Evolutionary conservation across 2,329 filamentous ascomycete species (phyloP), one percentile per base, ranked within the genome.

Genomic region (Alternaria novae-zelandiae): DNA sequence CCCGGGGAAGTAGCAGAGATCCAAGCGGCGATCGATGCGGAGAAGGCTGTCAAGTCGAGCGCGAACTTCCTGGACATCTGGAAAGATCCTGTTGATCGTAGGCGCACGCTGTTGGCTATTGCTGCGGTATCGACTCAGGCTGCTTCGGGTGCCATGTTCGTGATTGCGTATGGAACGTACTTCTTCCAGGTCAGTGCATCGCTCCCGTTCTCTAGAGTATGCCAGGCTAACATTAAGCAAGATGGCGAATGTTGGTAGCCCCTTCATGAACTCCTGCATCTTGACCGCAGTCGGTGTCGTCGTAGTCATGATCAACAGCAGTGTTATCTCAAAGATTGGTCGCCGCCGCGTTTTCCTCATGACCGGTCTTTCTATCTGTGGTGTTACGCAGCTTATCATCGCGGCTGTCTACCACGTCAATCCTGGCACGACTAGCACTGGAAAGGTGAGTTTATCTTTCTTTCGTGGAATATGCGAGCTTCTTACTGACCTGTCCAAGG

Each of bases 231-330:
- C 32, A 11, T n/a, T 3, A 4, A 15, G 0, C 2, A 7, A 75
- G 63, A 77, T 77, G 72, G 75, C 75, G 2, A 57, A 74, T 3
- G 74, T 78, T 6, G 74, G 74, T 4, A 75, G 74, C 36, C 82
- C 86, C 1, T 88, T 89, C 70, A 82, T 85, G 71, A 88, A 88
- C 72, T 79, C 83, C 2, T 87, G 86, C 69, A 86, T 88, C 58
- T 77, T 88, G 10, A 84, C 81, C 11, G 84, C 83, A 2, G 81
- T 87, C 23, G 86, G 86, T 8, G 86, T 88, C 8, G 70, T 84
- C 11, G 85, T 84, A 11, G 85, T 88, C 63, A 69, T 87, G 8
- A 73, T 85, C 69, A 88, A 88, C 73, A 84, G 81, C 55, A 72
- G 81, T 32, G 78, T 88, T 50, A 84, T 88, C 57, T 86, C 86